Evolutionary conservation across 176 grass and related monocot genomes (phyloP).

Genomic region (Carex parvula): DNA sequence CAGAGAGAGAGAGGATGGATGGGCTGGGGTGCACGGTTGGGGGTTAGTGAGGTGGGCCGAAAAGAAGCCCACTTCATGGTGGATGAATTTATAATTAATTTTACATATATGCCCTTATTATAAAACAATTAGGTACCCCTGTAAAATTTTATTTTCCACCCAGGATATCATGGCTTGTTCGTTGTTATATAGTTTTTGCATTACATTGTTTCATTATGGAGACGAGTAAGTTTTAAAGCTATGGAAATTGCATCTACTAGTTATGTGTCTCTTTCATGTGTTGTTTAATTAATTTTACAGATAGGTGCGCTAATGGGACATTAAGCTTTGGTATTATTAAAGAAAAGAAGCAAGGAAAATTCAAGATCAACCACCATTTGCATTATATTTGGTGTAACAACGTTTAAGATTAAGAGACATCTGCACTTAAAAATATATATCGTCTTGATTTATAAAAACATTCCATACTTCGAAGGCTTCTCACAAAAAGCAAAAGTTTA

Average conservation of each 20-base stretch:
- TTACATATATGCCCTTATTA: background rate
- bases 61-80: constrained; percentile 26
- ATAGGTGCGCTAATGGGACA: background rate
- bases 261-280: background rate
- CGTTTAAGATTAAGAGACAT: too few relatives aligned
- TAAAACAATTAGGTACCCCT: background rate
- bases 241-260: background rate
- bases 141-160: background rate
- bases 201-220: background rate
- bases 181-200: background rate
- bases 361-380: too few relatives aligned
- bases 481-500: background rate
- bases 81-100: background rate
- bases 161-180: background rate
- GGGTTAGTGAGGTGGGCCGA: background rate
- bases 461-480: background rate
- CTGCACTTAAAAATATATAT: background rate
- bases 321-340: too few relatives aligned
- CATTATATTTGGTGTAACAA: too few relatives aligned
- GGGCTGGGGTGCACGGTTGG: background rate
- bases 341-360: too few relatives aligned
- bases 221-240: background rate
- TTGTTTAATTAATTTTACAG: background rate
- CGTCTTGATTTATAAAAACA: background rate
- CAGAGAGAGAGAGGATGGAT: background rate